Conservation (phyloP, 1,284 basidiomycete species). For the Peniophora sp. region DNA sequence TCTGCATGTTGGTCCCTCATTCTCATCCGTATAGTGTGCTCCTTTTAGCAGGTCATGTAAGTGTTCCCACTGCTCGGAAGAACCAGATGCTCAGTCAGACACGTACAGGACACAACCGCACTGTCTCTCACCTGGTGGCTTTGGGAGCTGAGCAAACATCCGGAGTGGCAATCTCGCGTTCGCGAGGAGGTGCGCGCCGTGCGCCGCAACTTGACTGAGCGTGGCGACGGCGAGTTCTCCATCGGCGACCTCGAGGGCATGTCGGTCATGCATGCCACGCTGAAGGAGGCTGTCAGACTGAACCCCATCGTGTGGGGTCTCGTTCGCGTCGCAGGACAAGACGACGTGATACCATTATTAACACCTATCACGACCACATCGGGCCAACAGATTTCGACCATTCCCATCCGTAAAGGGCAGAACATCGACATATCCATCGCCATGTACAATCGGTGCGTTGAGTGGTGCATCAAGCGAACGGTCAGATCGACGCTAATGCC, state of each 20-base stretch:
- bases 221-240: conserved; percentile 20
- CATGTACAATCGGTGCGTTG: conserved; percentile 25
- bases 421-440: conserved; percentile 21
- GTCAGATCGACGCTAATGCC: conserved; percentile 23
- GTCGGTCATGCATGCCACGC: conserved; percentile 7
- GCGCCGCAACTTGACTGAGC: conserved; percentile 37
- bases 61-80: too few species aligned
- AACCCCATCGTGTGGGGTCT: conserved; percentile 26
- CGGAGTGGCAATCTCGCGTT: conserved; percentile 38
- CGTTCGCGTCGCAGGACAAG: conserved; percentile 20
- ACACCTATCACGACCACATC: conserved; percentile 24
- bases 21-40: conserved; percentile 14
- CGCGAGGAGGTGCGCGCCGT: conserved; percentile 39
- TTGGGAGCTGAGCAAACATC: conserved; percentile 38
- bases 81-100: too few species aligned
- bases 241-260: conserved; percentile 50
- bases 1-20: neutral
- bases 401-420: conserved; percentile 30
- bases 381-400: conserved; percentile 20
- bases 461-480: conserved; percentile 13
- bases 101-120: conserved; percentile 22
- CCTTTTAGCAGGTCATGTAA: conserved; percentile 24
- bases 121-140: conserved; percentile 22
- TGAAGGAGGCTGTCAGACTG: conserved; percentile 28
- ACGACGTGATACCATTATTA: conserved; percentile 32